Percentiles rank a stretch among this genome's conserved stretches.
These are phyloP conservation scores for Hanseniaspora lindneri DNA, from an alignment of 805 yeast genomes.

Conservation along the genomic window DNA sequence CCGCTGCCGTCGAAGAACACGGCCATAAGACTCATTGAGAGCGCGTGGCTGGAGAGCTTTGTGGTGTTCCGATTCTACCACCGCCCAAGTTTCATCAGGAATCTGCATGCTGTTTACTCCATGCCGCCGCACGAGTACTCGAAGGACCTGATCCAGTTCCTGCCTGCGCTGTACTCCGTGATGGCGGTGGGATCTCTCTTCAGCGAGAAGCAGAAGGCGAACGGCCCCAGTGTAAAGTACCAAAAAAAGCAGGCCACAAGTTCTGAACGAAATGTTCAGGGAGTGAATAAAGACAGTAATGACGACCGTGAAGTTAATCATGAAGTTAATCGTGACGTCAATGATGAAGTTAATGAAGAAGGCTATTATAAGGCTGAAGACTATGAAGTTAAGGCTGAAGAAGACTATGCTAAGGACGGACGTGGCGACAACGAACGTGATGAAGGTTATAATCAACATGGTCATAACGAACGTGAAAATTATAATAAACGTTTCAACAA, in stretches of 20 bases:
- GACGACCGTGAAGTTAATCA: too few species aligned
- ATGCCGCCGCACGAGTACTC: conserved; percentile 67
- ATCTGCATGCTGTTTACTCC: conserved; percentile 63
- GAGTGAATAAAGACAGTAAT: too few species aligned
- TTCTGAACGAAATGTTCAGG: too few species aligned
- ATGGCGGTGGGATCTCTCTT: conserved; percentile 81
- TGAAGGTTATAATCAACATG: too few species aligned
- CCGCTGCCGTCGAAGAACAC: conserved; percentile 66
- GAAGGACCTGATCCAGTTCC: conserved; percentile 62
- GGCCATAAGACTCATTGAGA: conserved; percentile 59
- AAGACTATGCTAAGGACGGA: not conserved
- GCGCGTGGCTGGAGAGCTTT: conserved; percentile 81
- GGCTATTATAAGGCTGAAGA: conserved; percentile 42
- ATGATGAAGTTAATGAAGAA: conserved; percentile 20
- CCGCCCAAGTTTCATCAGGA: conserved; percentile 66
- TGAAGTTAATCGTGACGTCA: too few species aligned
- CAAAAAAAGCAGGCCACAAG: too few species aligned
- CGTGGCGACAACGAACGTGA: too few species aligned
- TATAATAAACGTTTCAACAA: too few species aligned
- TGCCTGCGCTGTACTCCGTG: conserved; percentile 72
- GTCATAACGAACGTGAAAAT: too few species aligned
- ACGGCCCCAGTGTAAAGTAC: conserved; percentile 15
- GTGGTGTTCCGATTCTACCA: conserved; percentile 76
- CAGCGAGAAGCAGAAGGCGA: conserved; percentile 28
- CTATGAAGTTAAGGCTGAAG: conserved; percentile 19